phyloP scores from a whole-genome alignment of 305 asterid species.

The Plantago rigida region DNA sequence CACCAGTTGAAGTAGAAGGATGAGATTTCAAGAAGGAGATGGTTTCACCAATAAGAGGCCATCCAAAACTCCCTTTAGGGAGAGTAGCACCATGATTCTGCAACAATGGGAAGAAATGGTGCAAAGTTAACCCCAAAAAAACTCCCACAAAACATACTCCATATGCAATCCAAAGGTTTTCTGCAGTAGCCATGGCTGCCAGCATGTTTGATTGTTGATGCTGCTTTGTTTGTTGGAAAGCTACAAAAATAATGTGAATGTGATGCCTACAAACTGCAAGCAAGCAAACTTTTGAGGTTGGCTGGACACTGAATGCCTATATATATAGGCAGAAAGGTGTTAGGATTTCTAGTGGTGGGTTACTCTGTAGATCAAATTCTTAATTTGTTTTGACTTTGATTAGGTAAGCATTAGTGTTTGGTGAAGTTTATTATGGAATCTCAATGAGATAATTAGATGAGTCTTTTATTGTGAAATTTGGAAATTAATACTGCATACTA shows the following conservation, averaged over 20 bases:
- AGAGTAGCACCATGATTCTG: constrained; percentile 25
- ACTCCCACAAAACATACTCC: constrained; percentile 27
- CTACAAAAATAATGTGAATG: neutral
- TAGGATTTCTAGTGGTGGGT: neutral
- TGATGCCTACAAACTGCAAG: neutral
- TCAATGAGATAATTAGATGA: too few species aligned
- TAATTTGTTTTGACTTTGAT: neutral
- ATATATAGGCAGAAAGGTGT: constrained; percentile 7
- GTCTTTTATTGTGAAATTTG: too few species aligned
- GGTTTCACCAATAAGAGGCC: constrained; percentile 74
- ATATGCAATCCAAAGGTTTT: constrained; percentile 23
- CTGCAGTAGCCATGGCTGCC: constrained; percentile 26
- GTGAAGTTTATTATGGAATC: neutral
- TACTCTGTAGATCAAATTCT: neutral
- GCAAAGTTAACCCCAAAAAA: constrained; percentile 33
- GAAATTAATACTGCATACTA: too few species aligned
- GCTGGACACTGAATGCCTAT: constrained; percentile 6
- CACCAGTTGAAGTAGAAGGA: constrained; percentile 54
- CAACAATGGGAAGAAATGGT: constrained; percentile 61
- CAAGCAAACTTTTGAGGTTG: neutral
- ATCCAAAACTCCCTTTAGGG: constrained; percentile 61
- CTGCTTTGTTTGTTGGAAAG: neutral
- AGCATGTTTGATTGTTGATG: constrained; percentile 8
- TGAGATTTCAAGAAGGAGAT: constrained; percentile 63
- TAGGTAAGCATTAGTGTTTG: neutral